These are phyloP conservation scores for Penicillium verhagenii DNA, from an alignment of 495 filamentous ascomycete species.

Conservation along the genomic window DNA sequence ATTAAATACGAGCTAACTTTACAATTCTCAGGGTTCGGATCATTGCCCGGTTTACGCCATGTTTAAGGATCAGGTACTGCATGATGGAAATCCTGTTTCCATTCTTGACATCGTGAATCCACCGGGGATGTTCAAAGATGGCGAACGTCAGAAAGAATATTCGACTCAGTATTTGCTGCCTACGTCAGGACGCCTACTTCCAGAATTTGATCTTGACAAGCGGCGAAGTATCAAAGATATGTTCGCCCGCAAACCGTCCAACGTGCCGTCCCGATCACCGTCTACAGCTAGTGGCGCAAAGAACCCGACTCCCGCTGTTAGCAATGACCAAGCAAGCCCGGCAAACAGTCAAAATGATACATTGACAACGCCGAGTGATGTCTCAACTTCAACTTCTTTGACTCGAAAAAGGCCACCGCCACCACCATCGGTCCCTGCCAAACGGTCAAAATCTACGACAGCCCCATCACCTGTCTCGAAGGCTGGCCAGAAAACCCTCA, in stretches of 20 bases:
- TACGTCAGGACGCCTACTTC: constrained; percentile 77
- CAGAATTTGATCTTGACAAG: constrained; percentile 71
- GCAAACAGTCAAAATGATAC: not conserved
- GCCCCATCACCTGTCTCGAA: constrained; percentile 20
- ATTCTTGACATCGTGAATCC: constrained; percentile 81
- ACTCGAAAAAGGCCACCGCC: constrained; percentile 33
- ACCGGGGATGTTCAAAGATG: constrained; percentile 67
- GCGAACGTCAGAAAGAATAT: constrained; percentile 66
- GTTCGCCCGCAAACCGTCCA: constrained; percentile 64
- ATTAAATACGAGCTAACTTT: constrained; percentile 9
- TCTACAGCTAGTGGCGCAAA: not conserved
- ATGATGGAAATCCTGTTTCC: constrained; percentile 49
- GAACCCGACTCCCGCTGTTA: constrained; percentile 4
- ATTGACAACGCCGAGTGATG: not conserved
- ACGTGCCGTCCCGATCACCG: not conserved
- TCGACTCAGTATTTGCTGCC: constrained; percentile 63
- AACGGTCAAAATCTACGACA: constrained; percentile 48
- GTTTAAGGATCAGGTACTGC: constrained; percentile 61
- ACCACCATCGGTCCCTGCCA: constrained; percentile 21
- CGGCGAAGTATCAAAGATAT: constrained; percentile 88
- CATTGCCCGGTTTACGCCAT: constrained; percentile 90
- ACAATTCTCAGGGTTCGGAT: constrained; percentile 69
- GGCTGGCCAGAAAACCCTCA: constrained; percentile 71
- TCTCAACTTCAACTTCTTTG: constrained; percentile 8
- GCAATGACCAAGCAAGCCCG: not conserved